phyloP scores from a whole-genome alignment of 768 basidiomycete species.

The Tulasnella sp. region DNA sequence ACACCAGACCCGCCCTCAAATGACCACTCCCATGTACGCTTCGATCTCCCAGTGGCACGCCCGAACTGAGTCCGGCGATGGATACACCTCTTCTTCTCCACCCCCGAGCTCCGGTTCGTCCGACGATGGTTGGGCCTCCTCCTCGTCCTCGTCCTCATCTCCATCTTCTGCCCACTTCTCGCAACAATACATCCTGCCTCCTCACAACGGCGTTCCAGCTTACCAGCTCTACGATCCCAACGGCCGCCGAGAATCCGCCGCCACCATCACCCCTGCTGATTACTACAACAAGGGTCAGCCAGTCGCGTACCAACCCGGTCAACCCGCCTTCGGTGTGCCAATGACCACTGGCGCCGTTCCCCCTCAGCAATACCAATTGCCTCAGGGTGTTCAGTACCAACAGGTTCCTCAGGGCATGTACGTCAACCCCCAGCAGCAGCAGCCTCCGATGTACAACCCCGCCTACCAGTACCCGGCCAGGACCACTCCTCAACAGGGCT shows the following conservation, averaged over 20 bases:
- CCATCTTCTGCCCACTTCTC: slow-evolving; percentile 21
- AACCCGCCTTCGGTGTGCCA: slow-evolving; percentile 4
- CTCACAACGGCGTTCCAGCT: slow-evolving; percentile 1
- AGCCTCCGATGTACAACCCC: not conserved
- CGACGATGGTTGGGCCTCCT: slow-evolving; percentile 10
- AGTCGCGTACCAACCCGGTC: not conserved
- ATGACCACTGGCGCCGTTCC: slow-evolving; percentile 9
- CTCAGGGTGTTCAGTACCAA: slow-evolving; percentile 3
- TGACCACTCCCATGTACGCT: slow-evolving; percentile 23
- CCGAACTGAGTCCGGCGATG: not conserved
- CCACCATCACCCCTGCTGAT: slow-evolving; percentile 22
- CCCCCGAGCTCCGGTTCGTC: slow-evolving; percentile 23
- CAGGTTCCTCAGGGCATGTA: slow-evolving; percentile 14
- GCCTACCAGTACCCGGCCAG: slow-evolving; percentile 3
- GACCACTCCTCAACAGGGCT: not conserved
- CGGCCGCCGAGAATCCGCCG: slow-evolving; percentile 23
- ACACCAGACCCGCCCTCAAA: slow-evolving; percentile 21
- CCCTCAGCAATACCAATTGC: not conserved
- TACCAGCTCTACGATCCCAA: slow-evolving; percentile 19
- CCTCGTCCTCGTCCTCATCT: slow-evolving; percentile 10
- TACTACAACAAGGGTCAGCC: slow-evolving; percentile 21
- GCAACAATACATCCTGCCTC: slow-evolving; percentile 19
- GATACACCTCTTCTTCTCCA: slow-evolving; percentile 17
- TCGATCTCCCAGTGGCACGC: slow-evolving; percentile 24
- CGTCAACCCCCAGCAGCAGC: not conserved